Percentiles rank a stretch among this genome's conserved stretches.
Conservation (phyloP, 2,329 filamentous ascomycete species). For the Hypomyces perniciosus region DNA sequence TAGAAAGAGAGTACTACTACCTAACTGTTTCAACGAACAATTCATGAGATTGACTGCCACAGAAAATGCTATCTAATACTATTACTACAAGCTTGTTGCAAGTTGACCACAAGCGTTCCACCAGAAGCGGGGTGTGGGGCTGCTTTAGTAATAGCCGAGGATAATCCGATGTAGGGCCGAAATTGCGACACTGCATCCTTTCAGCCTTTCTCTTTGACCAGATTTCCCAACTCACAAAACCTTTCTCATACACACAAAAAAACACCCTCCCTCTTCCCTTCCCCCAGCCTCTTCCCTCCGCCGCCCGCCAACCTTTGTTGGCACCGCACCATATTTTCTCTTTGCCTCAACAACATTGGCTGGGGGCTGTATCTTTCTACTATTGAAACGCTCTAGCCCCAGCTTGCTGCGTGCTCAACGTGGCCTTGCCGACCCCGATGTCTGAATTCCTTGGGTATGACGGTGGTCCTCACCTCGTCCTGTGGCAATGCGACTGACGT, state of each 20-base stretch:
- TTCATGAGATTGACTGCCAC: no score
- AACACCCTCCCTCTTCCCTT: slow-evolving; percentile 15
- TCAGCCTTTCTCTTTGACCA: slow-evolving; percentile 19
- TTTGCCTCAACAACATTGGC: slow-evolving; percentile 14
- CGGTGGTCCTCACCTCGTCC: slow-evolving; percentile 20
- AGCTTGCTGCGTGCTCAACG: slow-evolving; percentile 38
- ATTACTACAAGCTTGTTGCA: no score
- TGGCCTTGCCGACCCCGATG: slow-evolving; percentile 38
- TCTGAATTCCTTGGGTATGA: slow-evolving; percentile 57
- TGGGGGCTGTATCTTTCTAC: neutral
- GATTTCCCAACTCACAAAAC: slow-evolving; percentile 27
- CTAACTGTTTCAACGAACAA: no score
- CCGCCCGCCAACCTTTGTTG: slow-evolving; percentile 14
- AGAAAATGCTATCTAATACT: no score
- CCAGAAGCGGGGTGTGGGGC: neutral
- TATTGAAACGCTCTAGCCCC: slow-evolving; percentile 8
- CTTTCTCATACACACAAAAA: slow-evolving; percentile 22
- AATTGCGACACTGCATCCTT: slow-evolving; percentile 10
- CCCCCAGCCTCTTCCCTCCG: slow-evolving; percentile 14
- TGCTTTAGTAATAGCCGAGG: slow-evolving; percentile 12
- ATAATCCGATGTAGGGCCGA: slow-evolving; percentile 19
- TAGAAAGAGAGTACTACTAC: no score
- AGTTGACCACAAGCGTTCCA: no score
- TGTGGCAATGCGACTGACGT: neutral
- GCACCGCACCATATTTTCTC: slow-evolving; percentile 14